Conservation (phyloP, 371 early-diverging fungal genomes). For the Rhizopus sp. region DNA sequence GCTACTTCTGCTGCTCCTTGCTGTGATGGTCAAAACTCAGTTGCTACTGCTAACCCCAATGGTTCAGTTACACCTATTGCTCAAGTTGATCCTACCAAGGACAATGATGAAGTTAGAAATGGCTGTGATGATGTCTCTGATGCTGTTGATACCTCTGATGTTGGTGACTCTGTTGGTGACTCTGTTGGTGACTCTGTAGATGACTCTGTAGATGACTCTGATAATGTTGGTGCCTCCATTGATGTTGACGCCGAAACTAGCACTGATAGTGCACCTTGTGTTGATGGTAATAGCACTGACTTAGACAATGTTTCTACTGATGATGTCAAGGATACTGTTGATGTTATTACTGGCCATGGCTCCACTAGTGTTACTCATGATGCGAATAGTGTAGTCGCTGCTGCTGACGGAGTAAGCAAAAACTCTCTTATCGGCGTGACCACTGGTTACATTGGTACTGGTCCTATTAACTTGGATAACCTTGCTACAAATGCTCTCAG, state of each 20-base stretch:
- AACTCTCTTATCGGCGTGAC: no score
- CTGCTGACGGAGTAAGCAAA: no score
- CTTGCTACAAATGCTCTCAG: no score
- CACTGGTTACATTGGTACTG: no score
- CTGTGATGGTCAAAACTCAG: not conserved
- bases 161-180: constrained; percentile 12
- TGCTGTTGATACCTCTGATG: constrained; percentile 1
- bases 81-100: not conserved
- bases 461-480: no score
- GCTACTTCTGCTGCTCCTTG: constrained; percentile 22
- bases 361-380: no score
- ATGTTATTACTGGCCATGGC: not conserved
- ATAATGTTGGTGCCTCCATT: not conserved
- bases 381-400: no score
- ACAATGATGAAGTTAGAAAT: constrained; percentile 2
- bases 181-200: not conserved
- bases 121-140: constrained; percentile 1
- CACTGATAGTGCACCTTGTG: not conserved
- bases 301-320: not conserved
- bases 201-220: not conserved
- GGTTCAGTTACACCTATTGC: not conserved
- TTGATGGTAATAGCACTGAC: not conserved
- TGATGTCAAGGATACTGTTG: not conserved
- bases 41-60: not conserved
- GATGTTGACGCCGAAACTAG: not conserved